Base-by-base conservation (phyloP, 495 filamentous ascomycete genomes). In the Lophium mytilinum region DNA sequence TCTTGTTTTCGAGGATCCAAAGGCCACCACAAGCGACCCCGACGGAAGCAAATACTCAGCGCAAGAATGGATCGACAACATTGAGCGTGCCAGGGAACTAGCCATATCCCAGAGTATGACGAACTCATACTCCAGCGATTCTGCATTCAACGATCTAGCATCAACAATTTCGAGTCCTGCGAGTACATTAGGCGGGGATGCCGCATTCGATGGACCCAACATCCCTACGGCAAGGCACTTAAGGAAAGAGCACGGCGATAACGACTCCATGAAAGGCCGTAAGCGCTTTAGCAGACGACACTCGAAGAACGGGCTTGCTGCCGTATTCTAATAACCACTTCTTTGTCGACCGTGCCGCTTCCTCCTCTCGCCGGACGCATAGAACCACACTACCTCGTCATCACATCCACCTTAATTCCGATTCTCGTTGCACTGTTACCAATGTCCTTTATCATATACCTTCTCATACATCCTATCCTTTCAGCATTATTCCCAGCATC, bases 1-100 rank as follows among this genome's bases (percentile, higher is more conserved):
- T 58, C 91, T 86, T 67, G 88, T 86, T 17, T 99, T 99, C 68
- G 94, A 99, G 73, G 91, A 94, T 66, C 77, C 83, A 7, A 93
- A 91, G 69, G 80, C 82, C 15, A 76, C 73, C 46, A 64, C 66
- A 37, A 65, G 62, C 51, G 72, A 74, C 56, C 68, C 73, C 9
- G 61, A 71, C 12, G 66, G 69, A 1, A 67, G 67, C 52, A 76
- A 76, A 52, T 75, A 71, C 58, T 82, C 82, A 37, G 80, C 82
- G 0, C 83, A 91, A 60, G 90, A 96, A 66, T 96, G 91, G 91
- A 75, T 95, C 39, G 90, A 94, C 60, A 80, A 79, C 37, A 74
- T 96, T 39, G 89, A 92, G 62, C 79, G 84, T 37, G 88, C 91
- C 30, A 84, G 83, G 64, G 90, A 95, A 54, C 78, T 92, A 62